These are phyloP conservation scores for Lepidium sativum DNA, from an alignment of 345 rosid species.

Conservation along the genomic window DNA sequence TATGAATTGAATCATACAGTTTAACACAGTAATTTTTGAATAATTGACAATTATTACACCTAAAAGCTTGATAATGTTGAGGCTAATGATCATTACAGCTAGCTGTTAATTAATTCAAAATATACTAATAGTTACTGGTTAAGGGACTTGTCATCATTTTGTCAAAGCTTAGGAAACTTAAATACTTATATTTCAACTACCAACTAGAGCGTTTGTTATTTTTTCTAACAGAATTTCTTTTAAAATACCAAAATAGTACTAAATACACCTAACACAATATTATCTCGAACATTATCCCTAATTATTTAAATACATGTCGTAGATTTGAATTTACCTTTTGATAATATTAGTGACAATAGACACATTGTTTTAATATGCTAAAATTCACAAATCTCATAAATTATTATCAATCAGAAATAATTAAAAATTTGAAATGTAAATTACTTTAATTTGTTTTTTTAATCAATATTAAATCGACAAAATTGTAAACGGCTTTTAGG, in stretches of 20 bases:
- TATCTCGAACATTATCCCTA: not conserved
- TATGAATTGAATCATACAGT: not conserved
- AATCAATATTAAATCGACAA: too few species aligned
- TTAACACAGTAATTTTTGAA: slow-evolving; percentile 8
- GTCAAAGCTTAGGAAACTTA: slow-evolving; percentile 12
- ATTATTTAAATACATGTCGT: not conserved
- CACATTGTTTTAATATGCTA: not conserved
- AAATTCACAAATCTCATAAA: not conserved
- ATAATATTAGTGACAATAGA: not conserved
- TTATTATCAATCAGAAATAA: too few species aligned
- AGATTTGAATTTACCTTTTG: not conserved
- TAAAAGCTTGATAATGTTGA: slow-evolving; percentile 2
- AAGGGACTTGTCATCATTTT: not conserved
- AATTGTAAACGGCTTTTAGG: too few species aligned
- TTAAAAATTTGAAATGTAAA: too few species aligned
- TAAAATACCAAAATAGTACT: not conserved
- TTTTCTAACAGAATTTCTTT: not conserved
- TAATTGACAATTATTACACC: slow-evolving; percentile 17
- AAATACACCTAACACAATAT: not conserved
- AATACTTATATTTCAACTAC: slow-evolving; percentile 16
- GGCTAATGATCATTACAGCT: not conserved
- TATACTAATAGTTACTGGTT: not conserved
- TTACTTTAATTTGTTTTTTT: too few species aligned
- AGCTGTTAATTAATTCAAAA: not conserved
- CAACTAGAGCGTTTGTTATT: slow-evolving; percentile 8